Evolutionary conservation across 306 rosid species (phyloP).

Genomic region (Malus fusca): DNA sequence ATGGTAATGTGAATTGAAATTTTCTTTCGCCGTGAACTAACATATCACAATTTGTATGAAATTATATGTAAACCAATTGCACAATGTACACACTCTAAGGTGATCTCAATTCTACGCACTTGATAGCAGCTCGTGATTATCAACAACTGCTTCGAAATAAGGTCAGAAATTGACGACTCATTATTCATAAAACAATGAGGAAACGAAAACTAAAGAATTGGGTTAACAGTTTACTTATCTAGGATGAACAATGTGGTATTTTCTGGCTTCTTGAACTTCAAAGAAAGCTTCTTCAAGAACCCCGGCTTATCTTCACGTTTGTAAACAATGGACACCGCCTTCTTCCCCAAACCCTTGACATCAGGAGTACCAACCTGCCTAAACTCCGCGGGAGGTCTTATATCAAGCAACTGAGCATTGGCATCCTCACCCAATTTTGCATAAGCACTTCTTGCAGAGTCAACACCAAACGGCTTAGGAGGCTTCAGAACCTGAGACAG

Average conservation of each 20-base stretch:
- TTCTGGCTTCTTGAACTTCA: slow-evolving; percentile 85
- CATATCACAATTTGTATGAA: no score
- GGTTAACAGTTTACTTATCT: slow-evolving; percentile 58
- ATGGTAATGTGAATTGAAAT: background rate
- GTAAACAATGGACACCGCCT: slow-evolving; percentile 50
- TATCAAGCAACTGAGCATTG: slow-evolving; percentile 75
- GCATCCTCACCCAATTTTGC: slow-evolving; percentile 64
- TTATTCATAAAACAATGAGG: background rate
- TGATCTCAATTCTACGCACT: background rate
- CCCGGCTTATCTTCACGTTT: slow-evolving; percentile 76
- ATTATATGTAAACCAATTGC: background rate
- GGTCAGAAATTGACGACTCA: background rate
- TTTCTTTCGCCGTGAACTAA: background rate
- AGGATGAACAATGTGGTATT: slow-evolving; percentile 83
- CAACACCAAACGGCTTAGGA: slow-evolving; percentile 85
- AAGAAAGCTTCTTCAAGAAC: slow-evolving; percentile 67
- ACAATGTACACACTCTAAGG: background rate
- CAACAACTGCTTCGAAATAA: background rate
- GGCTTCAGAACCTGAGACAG: slow-evolving; percentile 61
- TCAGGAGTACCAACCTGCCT: slow-evolving; percentile 74
- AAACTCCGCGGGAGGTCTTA: slow-evolving; percentile 54
- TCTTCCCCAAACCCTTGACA: slow-evolving; percentile 68
- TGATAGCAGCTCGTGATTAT: background rate
- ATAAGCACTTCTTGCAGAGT: slow-evolving; percentile 78
- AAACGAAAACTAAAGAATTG: background rate